phyloP scores from a whole-genome alignment of 768 basidiomycete genomes.

The Tylopilus subfusipes region DNA sequence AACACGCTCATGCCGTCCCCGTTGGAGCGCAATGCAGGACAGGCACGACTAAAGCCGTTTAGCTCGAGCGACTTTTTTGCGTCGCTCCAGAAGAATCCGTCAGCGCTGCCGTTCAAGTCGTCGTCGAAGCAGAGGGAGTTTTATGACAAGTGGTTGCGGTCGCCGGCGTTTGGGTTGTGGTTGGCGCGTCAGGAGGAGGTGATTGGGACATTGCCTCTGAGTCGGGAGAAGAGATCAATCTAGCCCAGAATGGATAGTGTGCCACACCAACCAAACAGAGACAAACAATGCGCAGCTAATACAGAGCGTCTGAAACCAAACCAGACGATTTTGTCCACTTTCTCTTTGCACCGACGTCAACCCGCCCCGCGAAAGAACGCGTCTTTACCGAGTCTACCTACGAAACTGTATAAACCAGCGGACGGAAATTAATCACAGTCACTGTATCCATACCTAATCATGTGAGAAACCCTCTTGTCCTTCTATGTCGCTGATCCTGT shows the following conservation, averaged over 20 bases:
- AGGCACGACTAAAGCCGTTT: slow-evolving; percentile 61
- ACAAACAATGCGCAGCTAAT: slow-evolving; percentile 25
- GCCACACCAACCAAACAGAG: slow-evolving; percentile 27
- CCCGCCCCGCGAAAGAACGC: not conserved
- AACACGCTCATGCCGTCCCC: slow-evolving; percentile 80
- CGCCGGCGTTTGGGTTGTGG: slow-evolving; percentile 78
- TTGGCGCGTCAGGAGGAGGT: slow-evolving; percentile 72
- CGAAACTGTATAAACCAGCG: slow-evolving; percentile 23
- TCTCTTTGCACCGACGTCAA: slow-evolving; percentile 14
- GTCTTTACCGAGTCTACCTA: slow-evolving; percentile 21
- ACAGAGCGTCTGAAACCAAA: slow-evolving; percentile 6
- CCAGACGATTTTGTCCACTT: slow-evolving; percentile 5
- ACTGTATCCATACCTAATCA: slow-evolving; percentile 35
- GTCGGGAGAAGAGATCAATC: too few species aligned
- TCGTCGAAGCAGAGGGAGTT: slow-evolving; percentile 63
- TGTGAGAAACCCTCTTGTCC: slow-evolving; percentile 27
- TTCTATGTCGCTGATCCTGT: slow-evolving; percentile 30
- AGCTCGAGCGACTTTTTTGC: slow-evolving; percentile 64
- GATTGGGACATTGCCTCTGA: slow-evolving; percentile 54
- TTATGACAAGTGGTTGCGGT: slow-evolving; percentile 73
- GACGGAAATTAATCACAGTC: slow-evolving; percentile 21
- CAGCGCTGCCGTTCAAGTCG: slow-evolving; percentile 72
- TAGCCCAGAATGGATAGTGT: not conserved
- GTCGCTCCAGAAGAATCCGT: slow-evolving; percentile 67
- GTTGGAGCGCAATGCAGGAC: slow-evolving; percentile 35